Base-by-base conservation (phyloP, 2,329 filamentous ascomycete genomes). In the Sclerotinia glacialis region DNA sequence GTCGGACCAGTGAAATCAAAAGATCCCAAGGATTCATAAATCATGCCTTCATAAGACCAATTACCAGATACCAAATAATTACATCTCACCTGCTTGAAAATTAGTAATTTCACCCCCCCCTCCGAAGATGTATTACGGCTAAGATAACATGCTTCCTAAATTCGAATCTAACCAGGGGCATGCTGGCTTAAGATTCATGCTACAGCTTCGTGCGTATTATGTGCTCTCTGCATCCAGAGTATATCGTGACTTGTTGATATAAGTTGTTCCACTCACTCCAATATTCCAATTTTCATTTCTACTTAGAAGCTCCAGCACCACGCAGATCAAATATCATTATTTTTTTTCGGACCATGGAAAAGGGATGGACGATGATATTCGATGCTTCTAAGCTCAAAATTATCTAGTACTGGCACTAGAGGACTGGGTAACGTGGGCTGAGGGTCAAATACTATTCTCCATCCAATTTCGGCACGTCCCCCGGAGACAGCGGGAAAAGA, bases 401-500 rank as follows among this genome's bases (percentile, higher is more conserved):
- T n/a, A 18, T 49, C 23, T 49, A 61, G 44, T 6, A 2, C 6
- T 34, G 6, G 12, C 3, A 12, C 8, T 34, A 14, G 14, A 34
- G 28, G 11, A 34, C 46, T 11, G 12, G 18, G 18, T 18, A 46
- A 59, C 18, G 55, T 28, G 42, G 37, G 56, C 55, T 49, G 28
- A 60, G 47, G 56, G 44, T 9, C 42, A 14, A 60, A 31, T 28
- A 34, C n/a, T 11, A 49, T 47, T 60, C 56, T 37, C 56, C 56
- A 60, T 60, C 58, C 26, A 61, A 61, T 61, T 26, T 61, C 58
- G 58, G 58, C 40, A 49, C 12, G 44, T 23, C 44, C 58, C 44
- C 58, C 44, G 58, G 21, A 31, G 44, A 37, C 44, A 49, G 44
- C 58, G 44, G 58, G n/a, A 49, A 61, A 61, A 49, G n/a, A 37